Conservation (phyloP, 176 grass and related monocot genomes). For the Musa acuminata region DNA sequence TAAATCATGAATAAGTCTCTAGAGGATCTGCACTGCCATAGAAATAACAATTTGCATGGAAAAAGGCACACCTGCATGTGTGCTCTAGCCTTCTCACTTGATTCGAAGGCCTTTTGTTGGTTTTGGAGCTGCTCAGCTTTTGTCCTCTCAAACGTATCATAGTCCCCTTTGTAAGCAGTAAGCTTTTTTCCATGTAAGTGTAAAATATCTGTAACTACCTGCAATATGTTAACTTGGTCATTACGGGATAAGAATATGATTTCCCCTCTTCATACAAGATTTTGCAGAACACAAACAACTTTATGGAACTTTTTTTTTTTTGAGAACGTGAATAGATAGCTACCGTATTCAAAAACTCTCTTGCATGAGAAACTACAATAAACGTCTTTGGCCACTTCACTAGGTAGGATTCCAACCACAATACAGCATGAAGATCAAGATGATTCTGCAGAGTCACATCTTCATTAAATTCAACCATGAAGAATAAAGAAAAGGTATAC, state of each 20-base stretch:
- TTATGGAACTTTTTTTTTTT: not conserved
- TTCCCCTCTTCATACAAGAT: not conserved
- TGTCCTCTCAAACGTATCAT: slow-evolving; percentile 92
- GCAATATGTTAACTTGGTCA: slow-evolving; percentile 9
- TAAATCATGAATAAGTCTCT: not conserved
- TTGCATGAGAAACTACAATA: slow-evolving; percentile 91
- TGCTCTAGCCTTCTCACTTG: slow-evolving; percentile 67
- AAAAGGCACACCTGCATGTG: slow-evolving; percentile 78
- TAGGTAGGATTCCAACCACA: slow-evolving; percentile 89
- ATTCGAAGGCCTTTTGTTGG: slow-evolving; percentile 85
- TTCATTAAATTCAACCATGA: slow-evolving; percentile 7
- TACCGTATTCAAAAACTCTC: slow-evolving; percentile 98
- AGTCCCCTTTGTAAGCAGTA: slow-evolving; percentile 91
- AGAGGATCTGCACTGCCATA: not conserved
- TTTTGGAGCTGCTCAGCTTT: slow-evolving; percentile 79
- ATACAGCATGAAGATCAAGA: slow-evolving; percentile 96
- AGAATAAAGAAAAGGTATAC: slow-evolving; percentile 6
- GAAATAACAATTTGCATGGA: not conserved
- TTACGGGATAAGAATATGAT: not conserved
- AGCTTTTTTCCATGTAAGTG: slow-evolving; percentile 81
- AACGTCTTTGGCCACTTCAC: slow-evolving; percentile 96
- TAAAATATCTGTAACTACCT: slow-evolving; percentile 95
- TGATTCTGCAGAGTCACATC: slow-evolving; percentile 62
- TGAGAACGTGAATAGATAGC: not conserved
- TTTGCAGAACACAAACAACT: not conserved